Conservation (phyloP, 345 rosid species). For the Iberis pinnata region DNA sequence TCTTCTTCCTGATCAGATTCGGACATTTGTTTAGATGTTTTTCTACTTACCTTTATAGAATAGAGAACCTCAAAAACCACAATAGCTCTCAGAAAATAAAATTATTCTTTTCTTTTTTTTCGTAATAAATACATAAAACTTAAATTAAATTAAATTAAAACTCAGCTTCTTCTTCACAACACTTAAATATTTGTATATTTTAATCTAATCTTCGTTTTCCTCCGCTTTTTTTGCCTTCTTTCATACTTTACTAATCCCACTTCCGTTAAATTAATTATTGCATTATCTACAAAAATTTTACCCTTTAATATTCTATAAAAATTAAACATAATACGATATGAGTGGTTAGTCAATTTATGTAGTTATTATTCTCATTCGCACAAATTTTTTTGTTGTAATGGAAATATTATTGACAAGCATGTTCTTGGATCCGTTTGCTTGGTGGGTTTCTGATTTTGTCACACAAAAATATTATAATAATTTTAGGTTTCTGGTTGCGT, state of each 20-base stretch:
- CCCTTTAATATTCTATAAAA: not conserved
- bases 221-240: constrained; percentile 36
- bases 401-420: constrained; percentile 6
- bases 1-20: constrained; percentile 38
- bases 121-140: not conserved
- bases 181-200: constrained; percentile 13
- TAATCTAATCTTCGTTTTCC: constrained; percentile 24
- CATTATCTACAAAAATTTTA: not conserved
- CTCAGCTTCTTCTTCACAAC: constrained; percentile 30
- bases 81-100: constrained; percentile 12
- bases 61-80: constrained; percentile 33
- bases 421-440: constrained; percentile 29
- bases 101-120: not conserved
- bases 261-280: not conserved
- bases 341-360: constrained; percentile 4
- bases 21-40: constrained; percentile 63
- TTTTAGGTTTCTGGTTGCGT: constrained; percentile 34
- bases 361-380: not conserved
- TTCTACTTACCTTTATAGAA: constrained; percentile 36
- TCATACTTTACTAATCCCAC: constrained; percentile 22
- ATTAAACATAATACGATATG: not conserved
- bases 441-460: constrained; percentile 18
- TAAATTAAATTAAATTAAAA: not conserved
- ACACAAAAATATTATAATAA: not conserved
- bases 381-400: too few relatives aligned